phyloP scores from a whole-genome alignment of 768 basidiomycete species.

The Leucogyrophana mollusca region DNA sequence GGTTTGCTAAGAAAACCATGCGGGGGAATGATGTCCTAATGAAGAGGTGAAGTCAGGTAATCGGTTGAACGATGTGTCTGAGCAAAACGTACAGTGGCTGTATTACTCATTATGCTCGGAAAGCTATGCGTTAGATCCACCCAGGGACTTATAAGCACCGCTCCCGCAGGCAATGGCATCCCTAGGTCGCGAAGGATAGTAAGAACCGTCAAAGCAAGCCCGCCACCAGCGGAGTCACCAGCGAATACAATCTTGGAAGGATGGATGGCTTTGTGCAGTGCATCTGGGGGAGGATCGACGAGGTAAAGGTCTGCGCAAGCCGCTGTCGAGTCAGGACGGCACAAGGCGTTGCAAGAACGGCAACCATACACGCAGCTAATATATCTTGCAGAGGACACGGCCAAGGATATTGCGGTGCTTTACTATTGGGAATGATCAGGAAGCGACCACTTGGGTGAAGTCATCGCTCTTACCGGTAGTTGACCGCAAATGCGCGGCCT shows the following conservation, averaged over 20 bases:
- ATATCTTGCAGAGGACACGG: constrained; percentile 77
- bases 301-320: constrained; percentile 62
- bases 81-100: constrained; percentile 45
- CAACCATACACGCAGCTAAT: constrained; percentile 59
- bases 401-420: constrained; percentile 85
- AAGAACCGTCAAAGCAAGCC: constrained; percentile 57
- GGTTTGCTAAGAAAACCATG: constrained; percentile 64
- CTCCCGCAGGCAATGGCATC: constrained; percentile 70
- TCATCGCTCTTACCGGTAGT: constrained; percentile 39
- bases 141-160: constrained; percentile 79
- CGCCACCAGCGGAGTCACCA: constrained; percentile 80
- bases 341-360: background rate
- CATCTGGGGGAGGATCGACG: constrained; percentile 61
- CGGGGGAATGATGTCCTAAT: constrained; percentile 65
- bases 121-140: constrained; percentile 86
- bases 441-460: background rate
- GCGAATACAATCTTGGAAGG: constrained; percentile 73
- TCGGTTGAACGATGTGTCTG: background rate
- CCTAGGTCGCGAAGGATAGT: constrained; percentile 69
- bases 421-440: constrained; percentile 36
- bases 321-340: background rate
- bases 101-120: constrained; percentile 70
- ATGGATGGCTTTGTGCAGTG: constrained; percentile 61
- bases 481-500: constrained; percentile 65
- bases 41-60: background rate